phyloP scores from a whole-genome alignment of 352 stramenopile species.

The Pythium graminicola region DNA sequence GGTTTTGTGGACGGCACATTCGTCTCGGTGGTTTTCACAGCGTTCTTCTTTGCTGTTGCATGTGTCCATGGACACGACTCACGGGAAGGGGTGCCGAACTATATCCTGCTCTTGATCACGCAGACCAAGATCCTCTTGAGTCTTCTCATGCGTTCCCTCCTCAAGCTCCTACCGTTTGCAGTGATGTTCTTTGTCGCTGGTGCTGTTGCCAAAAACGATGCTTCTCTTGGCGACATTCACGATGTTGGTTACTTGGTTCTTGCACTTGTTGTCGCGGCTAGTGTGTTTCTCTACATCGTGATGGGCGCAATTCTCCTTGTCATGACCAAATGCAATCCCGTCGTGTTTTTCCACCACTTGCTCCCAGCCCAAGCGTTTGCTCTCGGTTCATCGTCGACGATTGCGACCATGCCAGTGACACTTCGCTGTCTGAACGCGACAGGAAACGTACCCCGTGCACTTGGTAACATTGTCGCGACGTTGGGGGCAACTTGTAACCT shows the following conservation, averaged over 20 bases:
- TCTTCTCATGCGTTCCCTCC: slow-evolving; percentile 55
- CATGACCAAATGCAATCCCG: slow-evolving; percentile 42
- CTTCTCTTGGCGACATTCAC: slow-evolving; percentile 30
- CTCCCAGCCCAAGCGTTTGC: slow-evolving; percentile 63
- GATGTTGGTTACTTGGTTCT: slow-evolving; percentile 41
- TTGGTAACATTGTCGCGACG: slow-evolving; percentile 52
- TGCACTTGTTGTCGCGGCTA: slow-evolving; percentile 33
- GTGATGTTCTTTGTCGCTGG: slow-evolving; percentile 59
- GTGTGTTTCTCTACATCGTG: slow-evolving; percentile 39
- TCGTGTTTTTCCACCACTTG: slow-evolving; percentile 49
- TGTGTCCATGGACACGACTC: slow-evolving; percentile 48
- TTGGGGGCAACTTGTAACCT: slow-evolving; percentile 60
- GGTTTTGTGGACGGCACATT: slow-evolving; percentile 45
- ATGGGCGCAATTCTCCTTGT: slow-evolving; percentile 44
- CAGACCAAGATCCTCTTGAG: slow-evolving; percentile 54
- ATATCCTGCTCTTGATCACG: slow-evolving; percentile 45
- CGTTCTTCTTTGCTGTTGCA: slow-evolving; percentile 54
- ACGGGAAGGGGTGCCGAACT: slow-evolving; percentile 40
- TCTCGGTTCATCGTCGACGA: slow-evolving; percentile 60
- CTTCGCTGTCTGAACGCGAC: slow-evolving; percentile 66
- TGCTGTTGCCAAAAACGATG: slow-evolving; percentile 42
- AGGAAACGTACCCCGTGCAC: slow-evolving; percentile 41
- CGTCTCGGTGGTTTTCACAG: slow-evolving; percentile 58
- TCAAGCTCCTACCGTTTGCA: slow-evolving; percentile 58
- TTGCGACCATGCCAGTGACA: slow-evolving; percentile 66